A percentile compares a stretch with the other conserved stretches of the same genome.
Evolutionary conservation across 2,329 filamentous ascomycete species (phyloP).

Genomic region (Juglanconis juglandina): DNA sequence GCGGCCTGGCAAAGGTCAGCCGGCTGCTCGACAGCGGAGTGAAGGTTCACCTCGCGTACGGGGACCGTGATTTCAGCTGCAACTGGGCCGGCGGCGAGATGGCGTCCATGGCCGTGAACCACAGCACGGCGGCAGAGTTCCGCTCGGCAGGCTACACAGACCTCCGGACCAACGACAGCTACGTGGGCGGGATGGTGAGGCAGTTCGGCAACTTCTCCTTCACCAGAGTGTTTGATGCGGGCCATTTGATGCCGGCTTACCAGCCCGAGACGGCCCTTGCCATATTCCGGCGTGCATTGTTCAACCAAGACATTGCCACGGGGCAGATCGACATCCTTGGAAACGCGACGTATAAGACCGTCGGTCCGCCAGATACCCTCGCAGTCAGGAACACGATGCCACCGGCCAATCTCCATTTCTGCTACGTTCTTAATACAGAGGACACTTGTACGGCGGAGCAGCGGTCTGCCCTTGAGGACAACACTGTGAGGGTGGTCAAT

Average conservation of each 20-base stretch:
- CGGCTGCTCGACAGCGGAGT: slow-evolving; percentile 55
- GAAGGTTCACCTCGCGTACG: slow-evolving; percentile 55
- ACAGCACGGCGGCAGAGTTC: slow-evolving; percentile 42
- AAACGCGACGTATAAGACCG: too few relatives aligned
- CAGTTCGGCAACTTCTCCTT: slow-evolving; percentile 66
- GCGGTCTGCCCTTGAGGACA: too few relatives aligned
- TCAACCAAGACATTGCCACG: slow-evolving; percentile 17
- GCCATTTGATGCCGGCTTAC: slow-evolving; percentile 53
- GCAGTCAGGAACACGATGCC: too few relatives aligned
- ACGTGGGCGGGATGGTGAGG: slow-evolving; percentile 57
- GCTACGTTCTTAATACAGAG: too few relatives aligned
- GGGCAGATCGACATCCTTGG: not conserved
- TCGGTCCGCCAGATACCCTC: too few relatives aligned
- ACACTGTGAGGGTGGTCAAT: too few relatives aligned
- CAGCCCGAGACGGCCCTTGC: slow-evolving; percentile 44
- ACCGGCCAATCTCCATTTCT: too few relatives aligned
- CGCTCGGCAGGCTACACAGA: slow-evolving; percentile 58
- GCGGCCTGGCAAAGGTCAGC: slow-evolving; percentile 41
- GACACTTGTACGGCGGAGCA: too few relatives aligned
- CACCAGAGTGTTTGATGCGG: slow-evolving; percentile 55
- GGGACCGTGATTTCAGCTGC: slow-evolving; percentile 55
- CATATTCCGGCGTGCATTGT: slow-evolving; percentile 45
- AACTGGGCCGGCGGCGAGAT: slow-evolving; percentile 57
- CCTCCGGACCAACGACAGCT: slow-evolving; percentile 54
- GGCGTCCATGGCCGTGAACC: slow-evolving; percentile 46